Base-by-base conservation (phyloP, 2,329 filamentous ascomycete genomes). In the Acephala macrosclerotiorum region DNA sequence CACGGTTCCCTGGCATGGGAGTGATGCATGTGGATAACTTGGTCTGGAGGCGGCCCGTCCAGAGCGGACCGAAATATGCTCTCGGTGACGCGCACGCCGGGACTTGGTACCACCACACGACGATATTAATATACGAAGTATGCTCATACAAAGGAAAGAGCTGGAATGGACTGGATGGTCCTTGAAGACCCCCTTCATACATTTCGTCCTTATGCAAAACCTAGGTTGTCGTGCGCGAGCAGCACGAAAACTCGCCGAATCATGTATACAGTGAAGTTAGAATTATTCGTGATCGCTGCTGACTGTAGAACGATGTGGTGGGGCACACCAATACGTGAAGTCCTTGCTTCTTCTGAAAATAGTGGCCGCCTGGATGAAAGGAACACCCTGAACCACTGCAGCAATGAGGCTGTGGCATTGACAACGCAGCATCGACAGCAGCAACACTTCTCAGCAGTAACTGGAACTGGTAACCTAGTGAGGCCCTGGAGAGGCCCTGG, bases 371-470 rank as follows among this genome's bases (percentile, higher is more conserved):
- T 53, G 58, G 42, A 61, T 58, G 63, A 51, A 40, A 45, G 40
- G 25, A 22, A 29, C n/a, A 38, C 26, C 29, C 51, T 22, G n/a
- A 49, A 36, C 42, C 38, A 57, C 60, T 33, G 53, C 12, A 58
- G 38, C 33, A 51, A 38, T 62, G 64, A 66, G 60, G 64, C 64
- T 66, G 64, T 66, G 64, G 33, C n/a, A 33, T 53, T 66, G 61
- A 59, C 61, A 64, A 55, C 55, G 62, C 62, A 64, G 56, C 62
- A 64, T 55, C 56, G 57, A 59, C 26, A 59, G n/a, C 29, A 59
- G 57, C 25, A 47, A 22, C 45, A 26, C 40, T 42, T 22, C 11
- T 14, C 47, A 51, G 47, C 47, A 51, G 18, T 14, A 51, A 53
- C 25, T 18, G 25, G 12, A 14, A 18, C 49, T 18, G 49, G 14